phyloP scores from a whole-genome alignment of 2,329 filamentous ascomycete genomes.

The Zymoseptoria pseudotritici region DNA sequence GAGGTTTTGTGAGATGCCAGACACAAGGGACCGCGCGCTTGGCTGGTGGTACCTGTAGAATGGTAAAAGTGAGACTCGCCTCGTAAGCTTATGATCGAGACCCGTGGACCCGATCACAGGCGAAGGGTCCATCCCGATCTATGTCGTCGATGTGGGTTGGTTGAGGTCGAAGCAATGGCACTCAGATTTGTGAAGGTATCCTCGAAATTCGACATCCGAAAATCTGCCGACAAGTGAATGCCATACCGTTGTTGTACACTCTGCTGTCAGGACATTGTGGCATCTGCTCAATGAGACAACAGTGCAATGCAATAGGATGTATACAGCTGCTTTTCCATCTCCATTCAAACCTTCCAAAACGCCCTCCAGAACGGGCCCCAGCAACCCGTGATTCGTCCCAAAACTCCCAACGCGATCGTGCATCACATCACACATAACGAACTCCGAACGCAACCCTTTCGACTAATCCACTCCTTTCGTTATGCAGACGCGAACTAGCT shows the following conservation, averaged over 20 bases:
- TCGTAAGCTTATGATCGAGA: background rate
- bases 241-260: background rate
- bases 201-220: background rate
- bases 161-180: background rate
- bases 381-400: background rate
- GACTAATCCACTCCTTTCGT: background rate
- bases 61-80: background rate
- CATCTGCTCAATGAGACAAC: background rate
- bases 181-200: background rate
- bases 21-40: background rate
- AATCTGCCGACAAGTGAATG: background rate
- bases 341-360: background rate
- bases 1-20: background rate
- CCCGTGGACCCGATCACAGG: background rate
- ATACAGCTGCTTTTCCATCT: background rate
- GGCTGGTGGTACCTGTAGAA: background rate
- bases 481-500: slow-evolving; percentile 45
- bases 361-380: background rate
- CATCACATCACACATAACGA: background rate
- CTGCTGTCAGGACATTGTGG: background rate
- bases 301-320: background rate
- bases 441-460: background rate
- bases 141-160: background rate
- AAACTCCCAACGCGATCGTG: background rate
- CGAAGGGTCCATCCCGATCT: background rate